Conservation (phyloP, 148 eudicot genomes). For the Persicaria tinctoria region DNA sequence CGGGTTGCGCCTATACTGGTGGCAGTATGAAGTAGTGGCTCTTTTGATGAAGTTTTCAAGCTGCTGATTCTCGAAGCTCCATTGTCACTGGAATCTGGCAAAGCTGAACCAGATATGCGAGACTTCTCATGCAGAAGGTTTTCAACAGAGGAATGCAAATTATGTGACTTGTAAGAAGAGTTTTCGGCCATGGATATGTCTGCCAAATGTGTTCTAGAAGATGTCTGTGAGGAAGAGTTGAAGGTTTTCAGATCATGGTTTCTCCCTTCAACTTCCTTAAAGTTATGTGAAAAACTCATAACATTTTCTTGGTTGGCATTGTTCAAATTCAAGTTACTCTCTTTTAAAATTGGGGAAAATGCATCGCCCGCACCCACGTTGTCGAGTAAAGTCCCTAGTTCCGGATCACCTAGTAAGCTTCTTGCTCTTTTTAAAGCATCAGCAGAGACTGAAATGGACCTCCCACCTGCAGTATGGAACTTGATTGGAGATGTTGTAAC, state of each 20-base stretch:
- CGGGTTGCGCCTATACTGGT: slow-evolving; percentile 24
- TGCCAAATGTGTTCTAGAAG: slow-evolving; percentile 28
- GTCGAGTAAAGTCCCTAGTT: slow-evolving; percentile 34
- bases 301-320: slow-evolving; percentile 20
- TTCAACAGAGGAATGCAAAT: slow-evolving; percentile 17
- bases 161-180: slow-evolving; percentile 22
- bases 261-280: slow-evolving; percentile 24
- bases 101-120: slow-evolving; percentile 1
- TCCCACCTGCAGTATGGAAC: slow-evolving; percentile 88
- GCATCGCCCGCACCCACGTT: slow-evolving; percentile 38
- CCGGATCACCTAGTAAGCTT: slow-evolving; percentile 83
- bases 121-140: slow-evolving; percentile 23
- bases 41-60: slow-evolving; percentile 20
- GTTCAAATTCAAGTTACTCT: slow-evolving; percentile 20
- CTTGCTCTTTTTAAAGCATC: slow-evolving; percentile 83
- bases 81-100: neutral
- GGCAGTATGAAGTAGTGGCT: slow-evolving; percentile 52
- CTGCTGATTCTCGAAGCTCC: neutral
- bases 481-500: slow-evolving; percentile 53
- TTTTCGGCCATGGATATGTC: slow-evolving; percentile 23
- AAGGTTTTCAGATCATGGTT: slow-evolving; percentile 37
- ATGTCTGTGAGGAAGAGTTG: slow-evolving; percentile 49
- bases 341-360: slow-evolving; percentile 26
- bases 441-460: slow-evolving; percentile 75
- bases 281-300: slow-evolving; percentile 16